Evolutionary conservation across 75 land plant genomes (phyloP).

Genomic region (Pinus albicaulis): DNA sequence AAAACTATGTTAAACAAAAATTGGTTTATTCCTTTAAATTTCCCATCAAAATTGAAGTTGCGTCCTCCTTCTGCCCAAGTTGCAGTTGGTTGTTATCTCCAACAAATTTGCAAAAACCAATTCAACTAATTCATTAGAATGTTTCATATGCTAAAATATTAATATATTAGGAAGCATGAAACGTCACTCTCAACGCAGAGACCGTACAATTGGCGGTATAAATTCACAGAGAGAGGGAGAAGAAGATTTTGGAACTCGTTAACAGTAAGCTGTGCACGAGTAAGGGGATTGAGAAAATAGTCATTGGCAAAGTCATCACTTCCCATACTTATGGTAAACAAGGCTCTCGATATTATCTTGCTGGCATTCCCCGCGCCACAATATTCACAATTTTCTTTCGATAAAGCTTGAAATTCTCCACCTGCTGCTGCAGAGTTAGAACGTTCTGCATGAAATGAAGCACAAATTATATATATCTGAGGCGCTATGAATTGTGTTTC

Average conservation of each 20-base stretch:
- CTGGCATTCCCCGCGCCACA: conserved; percentile 19
- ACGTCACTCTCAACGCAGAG: too few relatives aligned
- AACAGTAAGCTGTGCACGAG: conserved; percentile 6
- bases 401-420: conserved; percentile 33
- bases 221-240: neutral
- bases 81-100: too few relatives aligned
- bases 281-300: conserved; percentile 17
- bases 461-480: neutral
- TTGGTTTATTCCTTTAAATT: too few relatives aligned
- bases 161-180: too few relatives aligned
- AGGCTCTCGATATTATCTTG: conserved; percentile 11
- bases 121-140: too few relatives aligned
- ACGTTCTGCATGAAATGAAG: conserved; percentile 4
- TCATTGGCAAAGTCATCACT: conserved; percentile 33
- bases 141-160: too few relatives aligned
- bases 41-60: too few relatives aligned
- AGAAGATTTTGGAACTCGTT: conserved; percentile 24
- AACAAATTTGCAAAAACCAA: too few relatives aligned
- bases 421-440: conserved; percentile 22
- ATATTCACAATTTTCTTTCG: neutral
- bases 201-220: too few relatives aligned
- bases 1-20: too few relatives aligned
- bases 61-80: too few relatives aligned
- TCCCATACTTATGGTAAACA: conserved; percentile 38
- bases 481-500: neutral